These are phyloP conservation scores for Nitzschia inconspicua DNA, from an alignment of 108 stramenopile genomes.

Conservation along the genomic window DNA sequence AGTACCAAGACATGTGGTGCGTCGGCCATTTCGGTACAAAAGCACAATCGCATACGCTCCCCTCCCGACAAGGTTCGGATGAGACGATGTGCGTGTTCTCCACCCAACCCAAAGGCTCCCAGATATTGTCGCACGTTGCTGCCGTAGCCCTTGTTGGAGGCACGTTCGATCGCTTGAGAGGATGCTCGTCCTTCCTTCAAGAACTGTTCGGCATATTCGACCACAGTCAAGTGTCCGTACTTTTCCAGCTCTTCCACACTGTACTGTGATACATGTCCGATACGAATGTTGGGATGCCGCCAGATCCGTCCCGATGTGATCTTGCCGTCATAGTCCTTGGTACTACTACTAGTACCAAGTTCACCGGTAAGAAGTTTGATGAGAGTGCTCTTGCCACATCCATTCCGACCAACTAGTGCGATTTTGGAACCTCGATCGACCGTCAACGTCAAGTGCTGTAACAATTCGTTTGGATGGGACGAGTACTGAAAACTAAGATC, in stretches of 20 bases:
- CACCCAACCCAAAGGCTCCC: constrained; percentile 88
- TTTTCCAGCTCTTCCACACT: constrained; percentile 81
- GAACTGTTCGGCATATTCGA: constrained; percentile 53
- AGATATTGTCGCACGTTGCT: constrained; percentile 81
- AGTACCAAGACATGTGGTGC: constrained; percentile 71
- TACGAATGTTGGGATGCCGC: constrained; percentile 60
- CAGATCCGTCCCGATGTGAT: constrained; percentile 50
- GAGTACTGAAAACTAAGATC: constrained; percentile 84
- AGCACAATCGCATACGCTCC: constrained; percentile 83
- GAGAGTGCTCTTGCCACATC: constrained; percentile 68
- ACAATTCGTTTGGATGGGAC: constrained; percentile 28
- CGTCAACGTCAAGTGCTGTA: constrained; percentile 55
- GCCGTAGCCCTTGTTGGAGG: too few relatives aligned
- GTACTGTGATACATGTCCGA: constrained; percentile 83
- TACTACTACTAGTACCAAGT: constrained; percentile 36
- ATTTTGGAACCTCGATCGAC: constrained; percentile 45
- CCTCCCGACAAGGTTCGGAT: constrained; percentile 86
- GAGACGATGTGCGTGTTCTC: constrained; percentile 71
- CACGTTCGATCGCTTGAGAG: constrained; percentile 26
- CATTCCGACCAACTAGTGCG: constrained; percentile 60
- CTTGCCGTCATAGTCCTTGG: too few relatives aligned
- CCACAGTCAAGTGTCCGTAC: constrained; percentile 66
- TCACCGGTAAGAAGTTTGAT: constrained; percentile 74
- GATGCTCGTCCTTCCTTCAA: constrained; percentile 32
- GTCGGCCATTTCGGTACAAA: constrained; percentile 70